Evolutionary conservation across 352 stramenopile species (phyloP).

Genomic region (Pythium utonaiense): DNA sequence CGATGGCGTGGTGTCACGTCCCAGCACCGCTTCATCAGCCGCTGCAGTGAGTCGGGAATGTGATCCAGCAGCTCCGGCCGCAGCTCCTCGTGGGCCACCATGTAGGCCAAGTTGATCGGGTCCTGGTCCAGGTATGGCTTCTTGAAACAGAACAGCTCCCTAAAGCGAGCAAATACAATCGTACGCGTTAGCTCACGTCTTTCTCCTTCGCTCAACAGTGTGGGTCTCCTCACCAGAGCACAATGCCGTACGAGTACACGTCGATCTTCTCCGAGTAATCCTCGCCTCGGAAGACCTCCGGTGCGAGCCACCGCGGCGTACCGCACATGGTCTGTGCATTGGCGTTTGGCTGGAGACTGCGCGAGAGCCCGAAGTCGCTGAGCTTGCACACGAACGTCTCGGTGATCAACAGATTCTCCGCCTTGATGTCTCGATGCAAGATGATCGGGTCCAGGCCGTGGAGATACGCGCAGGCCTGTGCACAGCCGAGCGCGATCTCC

Average conservation of each 20-base stretch:
- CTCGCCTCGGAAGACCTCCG: conserved; percentile 80
- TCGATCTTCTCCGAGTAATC: conserved; percentile 86
- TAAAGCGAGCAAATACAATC: no score
- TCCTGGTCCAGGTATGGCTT: conserved; percentile 80
- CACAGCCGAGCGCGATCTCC: conserved; percentile 66
- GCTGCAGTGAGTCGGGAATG: conserved; percentile 63
- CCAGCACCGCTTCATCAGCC: conserved; percentile 69
- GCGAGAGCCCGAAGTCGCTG: conserved; percentile 72
- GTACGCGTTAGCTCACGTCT: no score
- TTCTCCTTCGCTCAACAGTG: no score
- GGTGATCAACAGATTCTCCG: conserved; percentile 70
- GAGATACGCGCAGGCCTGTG: conserved; percentile 60
- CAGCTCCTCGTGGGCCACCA: conserved; percentile 74
- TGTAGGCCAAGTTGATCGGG: conserved; percentile 72
- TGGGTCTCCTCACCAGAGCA: conserved; percentile 54
- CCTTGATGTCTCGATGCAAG: conserved; percentile 74
- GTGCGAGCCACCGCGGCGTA: conserved; percentile 72
- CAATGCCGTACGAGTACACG: conserved; percentile 80
- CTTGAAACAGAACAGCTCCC: conserved; percentile 82
- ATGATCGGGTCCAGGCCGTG: conserved; percentile 57
- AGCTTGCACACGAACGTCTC: conserved; percentile 70
- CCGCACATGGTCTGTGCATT: conserved; percentile 77
- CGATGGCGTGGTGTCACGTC: conserved; percentile 48
- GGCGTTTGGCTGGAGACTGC: conserved; percentile 58
- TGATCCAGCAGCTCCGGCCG: conserved; percentile 54